Evolutionary conservation across 306 rosid species (phyloP), one percentile per base, ranked within the genome.

Genomic region (Delonix regia): DNA sequence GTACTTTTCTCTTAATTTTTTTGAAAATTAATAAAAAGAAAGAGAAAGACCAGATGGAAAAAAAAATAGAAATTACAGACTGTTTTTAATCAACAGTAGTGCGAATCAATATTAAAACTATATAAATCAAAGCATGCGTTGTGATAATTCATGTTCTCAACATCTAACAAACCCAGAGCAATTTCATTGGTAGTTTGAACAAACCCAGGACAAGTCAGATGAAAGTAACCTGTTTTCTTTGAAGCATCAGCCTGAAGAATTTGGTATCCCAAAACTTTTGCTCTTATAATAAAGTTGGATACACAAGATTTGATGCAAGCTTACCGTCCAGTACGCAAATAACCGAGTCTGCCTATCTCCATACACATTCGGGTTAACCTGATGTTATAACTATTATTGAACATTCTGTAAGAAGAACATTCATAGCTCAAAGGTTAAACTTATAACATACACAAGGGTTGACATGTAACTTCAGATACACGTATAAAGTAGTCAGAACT

Each of bases 171-270:
- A 13, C 97, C 96, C 36, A 90, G 79, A 0, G 83, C 90, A 13
- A 90, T 53, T 15, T 77, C 86, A 6, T 81, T 78, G 75, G 69
- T 88, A 0, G 88, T 90, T 16, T 93, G 96, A 63, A 90, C 57
- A 75, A 93, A 93, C 7, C 97, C 97, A 16, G 92, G 75, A 74
- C 92, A 93, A 1, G 86, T 84, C 24, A 86, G 90, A 74, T 93
- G 93, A 84, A 90, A 85, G 88, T 96, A 93, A 22, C 97, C 94
- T 1, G 90, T 89, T 69, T 78, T 64, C 52, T 71, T 71, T 66
- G 93, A 90, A 2, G 73, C 83, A 68, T 93, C 97, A 60, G 67
- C 83, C 97, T 90, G 76, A 38, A 73, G 10, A 70, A 16, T 70
- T 44, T 30, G 47, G 19, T 1, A 44, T 44, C 38, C 25, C 33